Evolutionary conservation across 495 filamentous ascomycete species (phyloP), one percentile per base, ranked within the genome.

Genomic region (Penicillium turbatum): DNA sequence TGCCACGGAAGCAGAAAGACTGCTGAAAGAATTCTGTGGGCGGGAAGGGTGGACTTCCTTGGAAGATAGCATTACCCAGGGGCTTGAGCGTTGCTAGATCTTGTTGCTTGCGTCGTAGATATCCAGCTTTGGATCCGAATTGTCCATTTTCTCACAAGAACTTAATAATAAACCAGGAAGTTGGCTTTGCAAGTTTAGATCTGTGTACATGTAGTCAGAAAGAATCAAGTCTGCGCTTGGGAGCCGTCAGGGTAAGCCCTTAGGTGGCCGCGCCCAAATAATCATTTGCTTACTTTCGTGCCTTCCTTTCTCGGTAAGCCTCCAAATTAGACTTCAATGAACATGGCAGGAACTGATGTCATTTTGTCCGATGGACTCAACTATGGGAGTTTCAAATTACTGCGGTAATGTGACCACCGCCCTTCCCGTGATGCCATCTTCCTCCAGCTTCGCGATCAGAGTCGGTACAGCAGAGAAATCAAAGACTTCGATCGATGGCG

Each of bases 351-450:
- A 13, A 39, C 17, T 39, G 17, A 9, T 12, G 4, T 1, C 37
- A 6, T 21, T 10, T 39, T 21, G 16, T n/a, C n/a, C 9, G 10
- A n/a, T n/a, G 1, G 15, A 17, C 12, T 45, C n/a, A 4, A 12
- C 15, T 31, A 31, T 21, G 11, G 2, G 13, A 15, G 11, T 30
- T 8, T 36, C 13, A 27, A 15, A 10, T 31, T 19, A 49, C 24
- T 48, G 56, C 16, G 63, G 58, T 7, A 66, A 51, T 30, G 10
- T 60, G 7, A 69, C 61, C 1, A 69, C 66, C 24, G 61, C 66
- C 21, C 64, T 51, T 9, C 66, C 66, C 5, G 44, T 43, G 12
- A 69, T 61, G 0, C 43, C 53, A 48, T 69, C 61, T 2, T 57
- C 41, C 17, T 32, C 60, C 6, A 69, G 46, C 5, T 42, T 41